Conservation (phyloP, 768 basidiomycete genomes). For the Panellus pusillus region DNA sequence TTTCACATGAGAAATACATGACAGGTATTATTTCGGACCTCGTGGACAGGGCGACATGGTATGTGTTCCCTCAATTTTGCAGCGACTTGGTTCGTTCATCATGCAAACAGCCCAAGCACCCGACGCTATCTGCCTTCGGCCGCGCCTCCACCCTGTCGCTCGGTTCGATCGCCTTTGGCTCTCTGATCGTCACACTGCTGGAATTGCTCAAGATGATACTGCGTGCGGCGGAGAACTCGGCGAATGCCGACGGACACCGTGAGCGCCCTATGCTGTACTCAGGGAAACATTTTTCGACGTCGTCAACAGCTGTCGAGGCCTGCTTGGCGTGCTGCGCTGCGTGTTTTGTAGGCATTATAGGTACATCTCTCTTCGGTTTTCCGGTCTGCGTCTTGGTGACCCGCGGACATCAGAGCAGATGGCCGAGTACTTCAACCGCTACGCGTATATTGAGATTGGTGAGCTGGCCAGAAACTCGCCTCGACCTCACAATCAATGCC, state of each 20-base stretch:
- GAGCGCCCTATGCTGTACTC: constrained; percentile 27
- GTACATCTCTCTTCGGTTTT: constrained; percentile 27
- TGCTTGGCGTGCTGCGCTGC: constrained; percentile 77
- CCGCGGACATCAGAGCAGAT: background rate
- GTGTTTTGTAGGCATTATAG: constrained; percentile 75
- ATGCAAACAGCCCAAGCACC: constrained; percentile 57
- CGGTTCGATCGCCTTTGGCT: constrained; percentile 85
- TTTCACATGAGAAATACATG: no score
- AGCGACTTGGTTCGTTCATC: background rate
- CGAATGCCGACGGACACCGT: constrained; percentile 67
- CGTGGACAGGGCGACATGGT: constrained; percentile 65
- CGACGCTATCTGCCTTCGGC: constrained; percentile 67
- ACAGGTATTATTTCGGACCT: constrained; percentile 76
- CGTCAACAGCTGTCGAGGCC: constrained; percentile 61
- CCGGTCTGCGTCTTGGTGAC: background rate
- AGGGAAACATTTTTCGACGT: background rate
- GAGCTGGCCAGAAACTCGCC: constrained; percentile 10
- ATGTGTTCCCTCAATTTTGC: constrained; percentile 15
- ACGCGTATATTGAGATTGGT: constrained; percentile 85
- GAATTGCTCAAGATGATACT: constrained; percentile 67
- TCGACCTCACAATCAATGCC: background rate
- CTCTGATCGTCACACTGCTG: constrained; percentile 77
- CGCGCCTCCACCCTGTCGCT: constrained; percentile 78
- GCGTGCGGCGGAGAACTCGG: constrained; percentile 56
- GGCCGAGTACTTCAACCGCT: constrained; percentile 37